Conservation (phyloP, 257 asterid species). For the Leonotis leonurus region DNA sequence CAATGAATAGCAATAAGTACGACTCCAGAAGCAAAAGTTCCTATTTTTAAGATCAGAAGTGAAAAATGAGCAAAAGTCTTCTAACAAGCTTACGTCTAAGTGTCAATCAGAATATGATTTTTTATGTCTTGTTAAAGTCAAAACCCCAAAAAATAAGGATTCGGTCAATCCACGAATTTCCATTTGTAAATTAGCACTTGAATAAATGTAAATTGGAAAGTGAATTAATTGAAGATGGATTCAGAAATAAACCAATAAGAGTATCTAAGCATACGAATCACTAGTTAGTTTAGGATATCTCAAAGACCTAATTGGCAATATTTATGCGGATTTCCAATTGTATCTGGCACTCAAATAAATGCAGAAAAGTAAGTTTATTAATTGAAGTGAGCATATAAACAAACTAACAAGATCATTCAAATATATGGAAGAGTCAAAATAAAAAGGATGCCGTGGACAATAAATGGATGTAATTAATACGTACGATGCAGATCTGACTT, state of each 20-base stretch:
- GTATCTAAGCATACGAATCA: not conserved
- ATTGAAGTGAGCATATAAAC: not conserved
- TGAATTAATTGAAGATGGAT: not conserved
- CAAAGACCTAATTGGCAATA: not conserved
- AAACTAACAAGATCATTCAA: not conserved
- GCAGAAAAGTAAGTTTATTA: not conserved
- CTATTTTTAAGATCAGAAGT: not conserved
- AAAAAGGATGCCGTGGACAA: not conserved
- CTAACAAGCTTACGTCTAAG: not conserved
- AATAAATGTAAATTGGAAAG: not conserved
- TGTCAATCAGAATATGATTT: not conserved
- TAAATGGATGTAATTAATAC: not conserved
- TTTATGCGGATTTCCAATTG: not conserved
- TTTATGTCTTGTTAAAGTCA: not conserved
- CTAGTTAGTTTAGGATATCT: not conserved
- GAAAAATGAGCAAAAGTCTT: not conserved
- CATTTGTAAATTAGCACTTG: not conserved
- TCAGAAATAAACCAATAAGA: not conserved
- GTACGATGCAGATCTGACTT: not conserved
- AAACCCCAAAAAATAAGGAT: not conserved
- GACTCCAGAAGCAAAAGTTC: conserved; percentile 4
- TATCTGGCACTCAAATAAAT: not conserved
- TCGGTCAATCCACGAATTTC: not conserved
- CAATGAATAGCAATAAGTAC: not conserved
- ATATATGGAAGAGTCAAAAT: no score